phyloP scores from a whole-genome alignment of 345 rosid genomes.

The Rhodamnia rubescens region DNA sequence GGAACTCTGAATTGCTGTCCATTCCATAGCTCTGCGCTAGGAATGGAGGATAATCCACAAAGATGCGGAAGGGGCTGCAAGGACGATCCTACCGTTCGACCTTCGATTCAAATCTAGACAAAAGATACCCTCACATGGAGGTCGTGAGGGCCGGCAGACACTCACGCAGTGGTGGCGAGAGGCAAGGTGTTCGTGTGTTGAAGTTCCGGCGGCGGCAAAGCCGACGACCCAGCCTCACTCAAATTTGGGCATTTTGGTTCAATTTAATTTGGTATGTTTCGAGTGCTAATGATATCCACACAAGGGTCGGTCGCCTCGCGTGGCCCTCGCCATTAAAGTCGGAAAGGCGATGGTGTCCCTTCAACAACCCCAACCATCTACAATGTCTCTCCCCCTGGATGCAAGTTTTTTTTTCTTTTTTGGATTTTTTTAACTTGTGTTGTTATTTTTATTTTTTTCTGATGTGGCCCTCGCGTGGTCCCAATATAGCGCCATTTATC shows the following conservation, averaged over 20 bases:
- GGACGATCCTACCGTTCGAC: too few species aligned
- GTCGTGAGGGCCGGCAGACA: too few species aligned
- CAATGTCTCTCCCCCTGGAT: background rate
- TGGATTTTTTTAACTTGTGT: background rate
- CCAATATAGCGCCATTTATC: background rate
- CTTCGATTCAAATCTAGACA: too few species aligned
- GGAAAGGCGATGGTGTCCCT: background rate
- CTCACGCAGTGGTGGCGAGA: too few species aligned
- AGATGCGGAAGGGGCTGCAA: too few species aligned
- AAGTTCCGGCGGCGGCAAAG: too few species aligned
- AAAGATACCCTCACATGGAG: too few species aligned
- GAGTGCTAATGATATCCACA: background rate
- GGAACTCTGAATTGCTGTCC: too few species aligned
- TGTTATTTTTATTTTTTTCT: background rate
- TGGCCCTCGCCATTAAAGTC: background rate
- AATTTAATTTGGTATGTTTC: background rate
- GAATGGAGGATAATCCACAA: too few species aligned
- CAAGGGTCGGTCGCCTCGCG: rapidly evolving
- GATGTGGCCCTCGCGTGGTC: background rate
- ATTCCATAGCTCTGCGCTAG: too few species aligned
- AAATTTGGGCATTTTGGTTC: background rate
- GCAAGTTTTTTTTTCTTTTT: background rate
- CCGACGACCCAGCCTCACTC: background rate
- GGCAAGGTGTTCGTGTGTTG: too few species aligned
- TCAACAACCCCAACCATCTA: background rate